Base-by-base conservation (phyloP, 2,329 filamentous ascomycete species). In the Capronia coronata region DNA sequence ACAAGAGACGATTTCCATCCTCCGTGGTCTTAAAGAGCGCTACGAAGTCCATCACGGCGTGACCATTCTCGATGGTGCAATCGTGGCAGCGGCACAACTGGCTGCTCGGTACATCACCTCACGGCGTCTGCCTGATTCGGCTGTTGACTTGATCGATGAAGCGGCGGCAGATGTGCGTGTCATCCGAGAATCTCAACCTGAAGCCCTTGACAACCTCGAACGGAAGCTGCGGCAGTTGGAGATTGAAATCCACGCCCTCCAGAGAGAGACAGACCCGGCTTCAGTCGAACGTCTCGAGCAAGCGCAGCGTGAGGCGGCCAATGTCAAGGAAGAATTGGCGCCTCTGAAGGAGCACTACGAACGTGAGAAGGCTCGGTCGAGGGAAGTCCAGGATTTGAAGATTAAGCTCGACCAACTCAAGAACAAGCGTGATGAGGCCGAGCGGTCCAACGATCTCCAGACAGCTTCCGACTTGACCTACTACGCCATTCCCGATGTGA, bases 11-110 rank as follows among this genome's bases (percentile, higher is more conserved):
- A 81, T 98, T 56, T 98, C 93, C 18, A 98, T 98, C 63, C 83
- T 98, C n/a, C 87, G 93, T 76, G 93, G 93, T 65, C 74, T 98
- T 56, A 98, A 97, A 75, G 91, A 97, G 68, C 88, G 89, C 67
- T 98, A 97, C 71, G 93, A 98, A 71, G 87, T 94, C 43, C 93
- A 98, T 69, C 93, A 98, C 68, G 90, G 91, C 76, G 93, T 98
- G 62, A 97, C 83, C 59, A 98, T 98, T 59, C 82, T 91, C 37
- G 93, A 98, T 64, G 88, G 84, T 63, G 93, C 93, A 56, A 86
- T 98, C 55, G 91, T 98, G 13, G 79, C 90, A 43, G 81, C 93
- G 3, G 87, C 93, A n/a, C 94, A 83, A 48, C 79, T 98, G 45
- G 93, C 93, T 11, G 87, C 91, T 41, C 84, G 93, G 49, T 98